A percentile compares a stretch with the other conserved stretches of the same genome.
These are phyloP conservation scores for Lupinus albus DNA, from an alignment of 306 rosid genomes.

Conservation along the genomic window DNA sequence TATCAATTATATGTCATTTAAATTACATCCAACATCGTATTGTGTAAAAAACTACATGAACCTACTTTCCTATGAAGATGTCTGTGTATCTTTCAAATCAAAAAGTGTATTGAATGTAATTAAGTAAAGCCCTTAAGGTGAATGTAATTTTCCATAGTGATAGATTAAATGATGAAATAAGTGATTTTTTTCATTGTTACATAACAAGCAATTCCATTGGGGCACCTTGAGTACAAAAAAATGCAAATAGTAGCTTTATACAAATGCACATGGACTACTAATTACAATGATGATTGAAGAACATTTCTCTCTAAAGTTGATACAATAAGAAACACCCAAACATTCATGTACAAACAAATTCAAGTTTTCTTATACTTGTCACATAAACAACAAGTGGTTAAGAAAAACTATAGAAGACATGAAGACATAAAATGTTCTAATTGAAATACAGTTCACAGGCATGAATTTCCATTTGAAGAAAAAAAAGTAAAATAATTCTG, in stretches of 20 bases:
- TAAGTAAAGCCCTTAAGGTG: too few relatives aligned
- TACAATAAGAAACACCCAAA: background rate
- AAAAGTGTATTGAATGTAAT: too few relatives aligned
- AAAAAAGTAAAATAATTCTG: constrained; percentile 30
- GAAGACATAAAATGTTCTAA: constrained; percentile 20
- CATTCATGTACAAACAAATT: constrained; percentile 23
- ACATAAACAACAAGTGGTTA: constrained; percentile 10
- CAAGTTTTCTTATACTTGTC: constrained; percentile 23
- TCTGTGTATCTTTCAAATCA: too few relatives aligned
- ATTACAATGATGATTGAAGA: too few relatives aligned
- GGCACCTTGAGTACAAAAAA: background rate
- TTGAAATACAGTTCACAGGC: constrained; percentile 40
- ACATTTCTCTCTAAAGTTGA: background rate
- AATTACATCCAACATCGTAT: too few relatives aligned
- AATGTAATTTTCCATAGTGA: background rate
- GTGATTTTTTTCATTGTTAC: background rate
- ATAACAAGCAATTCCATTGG: background rate
- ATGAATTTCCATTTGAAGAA: constrained; percentile 39
- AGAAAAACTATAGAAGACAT: constrained; percentile 11
- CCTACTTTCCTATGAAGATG: too few relatives aligned
- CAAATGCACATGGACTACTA: too few relatives aligned
- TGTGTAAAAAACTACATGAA: too few relatives aligned
- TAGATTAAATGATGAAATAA: background rate
- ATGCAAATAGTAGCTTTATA: too few relatives aligned
- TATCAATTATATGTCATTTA: too few relatives aligned